A percentile compares a stretch with the other conserved stretches of the same genome.
Conservation (phyloP, 352 stramenopile genomes). For the Globisporangium lucens region DNA sequence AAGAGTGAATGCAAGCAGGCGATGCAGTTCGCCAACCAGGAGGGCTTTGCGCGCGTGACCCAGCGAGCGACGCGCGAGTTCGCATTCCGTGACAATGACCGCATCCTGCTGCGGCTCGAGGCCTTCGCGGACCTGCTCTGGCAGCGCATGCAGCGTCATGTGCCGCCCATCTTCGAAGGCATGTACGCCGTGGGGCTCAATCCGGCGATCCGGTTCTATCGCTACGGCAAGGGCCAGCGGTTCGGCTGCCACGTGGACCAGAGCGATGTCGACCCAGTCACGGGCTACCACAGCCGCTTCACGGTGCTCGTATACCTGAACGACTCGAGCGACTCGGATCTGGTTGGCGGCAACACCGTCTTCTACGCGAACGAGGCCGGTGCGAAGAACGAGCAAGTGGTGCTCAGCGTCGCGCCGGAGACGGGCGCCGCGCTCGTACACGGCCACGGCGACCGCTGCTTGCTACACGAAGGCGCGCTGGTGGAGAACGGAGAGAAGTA, state of each 20-base stretch:
- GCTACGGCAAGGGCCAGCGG: constrained; percentile 60
- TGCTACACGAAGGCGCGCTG: constrained; percentile 72
- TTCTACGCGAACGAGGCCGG: constrained; percentile 64
- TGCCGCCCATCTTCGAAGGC: constrained; percentile 54
- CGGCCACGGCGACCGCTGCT: constrained; percentile 66
- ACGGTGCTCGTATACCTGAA: constrained; percentile 85
- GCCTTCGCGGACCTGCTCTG: constrained; percentile 67
- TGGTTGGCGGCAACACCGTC: constrained; percentile 59
- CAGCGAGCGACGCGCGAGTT: constrained; percentile 62
- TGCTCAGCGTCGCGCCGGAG: constrained; percentile 57
- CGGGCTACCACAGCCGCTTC: constrained; percentile 70
- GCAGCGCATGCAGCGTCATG: constrained; percentile 52
- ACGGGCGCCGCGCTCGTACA: constrained; percentile 72
- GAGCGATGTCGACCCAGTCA: constrained; percentile 74
- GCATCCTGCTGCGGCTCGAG: constrained; percentile 58
- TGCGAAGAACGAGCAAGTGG: constrained; percentile 38
- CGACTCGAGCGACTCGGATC: constrained; percentile 66
- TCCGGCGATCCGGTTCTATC: constrained; percentile 73
- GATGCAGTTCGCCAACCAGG: constrained; percentile 47
- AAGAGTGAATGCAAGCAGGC: constrained; percentile 56
- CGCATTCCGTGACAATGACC: constrained; percentile 77
- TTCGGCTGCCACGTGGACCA: constrained; percentile 86
- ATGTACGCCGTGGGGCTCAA: constrained; percentile 69
- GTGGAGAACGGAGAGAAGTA: constrained; percentile 69
- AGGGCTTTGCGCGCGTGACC: constrained; percentile 67